Evolutionary conservation across 1,284 basidiomycete species (phyloP), one percentile per base, ranked within the genome.

Genomic region (Phellopilus nigrolimitatus): DNA sequence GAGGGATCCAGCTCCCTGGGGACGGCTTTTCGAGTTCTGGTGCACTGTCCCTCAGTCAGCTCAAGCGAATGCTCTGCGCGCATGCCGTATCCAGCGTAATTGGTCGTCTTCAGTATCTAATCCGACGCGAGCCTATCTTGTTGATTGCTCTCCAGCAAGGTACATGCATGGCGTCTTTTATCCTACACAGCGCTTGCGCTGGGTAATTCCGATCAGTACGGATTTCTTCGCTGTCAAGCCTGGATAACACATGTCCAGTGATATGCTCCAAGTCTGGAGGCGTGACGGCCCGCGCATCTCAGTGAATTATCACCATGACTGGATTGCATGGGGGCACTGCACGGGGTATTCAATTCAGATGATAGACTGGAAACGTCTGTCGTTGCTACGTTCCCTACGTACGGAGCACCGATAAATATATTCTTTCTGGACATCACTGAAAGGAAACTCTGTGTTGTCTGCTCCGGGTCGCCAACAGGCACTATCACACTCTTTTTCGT

Each of bases 151-250:
- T 38, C 37, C 37, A 17, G 15, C 12, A 8, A 10, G 37, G 4
- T 38, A 38, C 22, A n/a, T 17, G 4, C 37, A 38, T 21, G 37
- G 37, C 9, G 2, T 38, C 9, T 38, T 38, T 38, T 4, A 43
- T 28, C 19, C 41, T 9, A 43, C 41, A 3, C 41, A 43, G 21
- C n/a, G 41, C 15, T 22, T 43, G 9, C 41, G 41, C 7, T 43
- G 41, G 25, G 24, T 43, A 12, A 43, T 22, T 12, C 41, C 19
- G 15, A 43, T 43, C 41, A 43, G n/a, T 15, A n/a, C n/a, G 15
- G 41, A 43, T 19, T 43, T 22, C 21, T 43, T 43, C 24, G 41
- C 41, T 12, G 41, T 43, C 19, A 43, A 43, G 41, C 41, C 25
- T 28, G 41, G 25, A n/a, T 43, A 43, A 9, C 41, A 43, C 15